These are phyloP conservation scores for Eucalyptus sideroxylon DNA, from an alignment of 345 rosid genomes.

Conservation along the genomic window DNA sequence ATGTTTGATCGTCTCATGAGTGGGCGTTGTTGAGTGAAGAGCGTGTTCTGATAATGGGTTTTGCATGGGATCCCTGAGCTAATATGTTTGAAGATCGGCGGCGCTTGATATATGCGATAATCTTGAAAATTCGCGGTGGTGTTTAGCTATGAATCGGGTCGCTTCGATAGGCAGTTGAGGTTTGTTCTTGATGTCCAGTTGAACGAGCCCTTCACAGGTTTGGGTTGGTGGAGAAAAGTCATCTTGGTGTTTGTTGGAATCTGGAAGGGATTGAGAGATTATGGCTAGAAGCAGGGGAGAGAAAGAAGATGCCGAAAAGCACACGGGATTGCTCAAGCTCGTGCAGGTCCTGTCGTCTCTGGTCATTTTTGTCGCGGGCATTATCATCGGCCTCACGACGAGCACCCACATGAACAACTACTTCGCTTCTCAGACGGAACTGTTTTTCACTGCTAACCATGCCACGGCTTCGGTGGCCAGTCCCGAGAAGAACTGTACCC, in stretches of 20 bases:
- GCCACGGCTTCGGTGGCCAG: conserved; percentile 12
- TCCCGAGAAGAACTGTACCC: neutral
- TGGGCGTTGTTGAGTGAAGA: neutral
- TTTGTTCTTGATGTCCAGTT: neutral
- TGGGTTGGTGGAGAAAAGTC: neutral
- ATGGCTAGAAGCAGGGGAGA: neutral
- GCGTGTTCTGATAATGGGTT: neutral
- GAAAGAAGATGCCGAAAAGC: neutral
- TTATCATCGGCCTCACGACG: conserved; percentile 60
- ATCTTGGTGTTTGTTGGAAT: neutral
- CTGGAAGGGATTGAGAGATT: neutral
- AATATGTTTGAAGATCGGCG: neutral
- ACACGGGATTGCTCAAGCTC: conserved; percentile 51
- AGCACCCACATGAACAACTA: conserved; percentile 56
- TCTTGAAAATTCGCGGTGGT: neutral
- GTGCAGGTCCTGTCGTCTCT: conserved; percentile 62
- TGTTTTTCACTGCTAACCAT: conserved; percentile 18
- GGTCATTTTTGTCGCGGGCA: conserved; percentile 71
- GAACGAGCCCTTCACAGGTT: neutral
- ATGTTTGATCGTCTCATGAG: neutral
- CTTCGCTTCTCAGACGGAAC: conserved; percentile 36
- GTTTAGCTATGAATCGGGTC: neutral
- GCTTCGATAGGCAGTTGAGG: neutral
- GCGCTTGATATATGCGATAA: neutral
- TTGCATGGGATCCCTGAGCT: neutral